Evolutionary conservation across 192 early-diverging fungal species (phyloP).

Genomic region (Podila minutissima): DNA sequence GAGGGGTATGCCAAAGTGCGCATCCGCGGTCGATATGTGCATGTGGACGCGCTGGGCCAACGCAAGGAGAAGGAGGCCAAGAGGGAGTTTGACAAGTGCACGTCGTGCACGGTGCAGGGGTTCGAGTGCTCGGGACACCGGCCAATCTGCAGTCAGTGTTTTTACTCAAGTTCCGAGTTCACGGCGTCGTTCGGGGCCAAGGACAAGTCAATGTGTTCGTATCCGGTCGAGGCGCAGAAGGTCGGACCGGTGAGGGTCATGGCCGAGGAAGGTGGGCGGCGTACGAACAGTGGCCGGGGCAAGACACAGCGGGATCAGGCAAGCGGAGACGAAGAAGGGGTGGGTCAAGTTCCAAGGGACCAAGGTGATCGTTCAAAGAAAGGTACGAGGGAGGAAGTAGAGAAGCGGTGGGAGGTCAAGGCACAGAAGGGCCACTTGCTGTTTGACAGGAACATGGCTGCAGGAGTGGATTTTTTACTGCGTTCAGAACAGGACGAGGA

Average conservation of each 20-base stretch:
- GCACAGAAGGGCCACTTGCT: no score
- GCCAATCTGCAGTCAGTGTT: slow-evolving; percentile 39
- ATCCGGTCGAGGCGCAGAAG: slow-evolving; percentile 8
- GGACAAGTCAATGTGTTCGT: slow-evolving; percentile 20
- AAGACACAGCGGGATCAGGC: background rate
- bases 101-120: slow-evolving; percentile 22
- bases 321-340: background rate
- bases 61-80: background rate
- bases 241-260: background rate
- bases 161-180: slow-evolving; percentile 5
- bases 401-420: background rate
- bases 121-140: slow-evolving; percentile 35
- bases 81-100: slow-evolving; percentile 4
- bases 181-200: background rate
- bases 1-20: no score
- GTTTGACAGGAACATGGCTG: slow-evolving; percentile 20
- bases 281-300: background rate
- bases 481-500: no score
- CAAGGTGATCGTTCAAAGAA: no score
- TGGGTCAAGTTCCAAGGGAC: no score
- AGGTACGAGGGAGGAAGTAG: background rate
- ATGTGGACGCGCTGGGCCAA: no score
- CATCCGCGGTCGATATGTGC: no score
- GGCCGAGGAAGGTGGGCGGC: background rate
- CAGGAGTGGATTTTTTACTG: slow-evolving; percentile 15